Percentiles rank a stretch among this genome's conserved stretches.
These are phyloP conservation scores for Fusarium piperis DNA, from an alignment of 2,329 filamentous ascomycete species.

Conservation along the genomic window DNA sequence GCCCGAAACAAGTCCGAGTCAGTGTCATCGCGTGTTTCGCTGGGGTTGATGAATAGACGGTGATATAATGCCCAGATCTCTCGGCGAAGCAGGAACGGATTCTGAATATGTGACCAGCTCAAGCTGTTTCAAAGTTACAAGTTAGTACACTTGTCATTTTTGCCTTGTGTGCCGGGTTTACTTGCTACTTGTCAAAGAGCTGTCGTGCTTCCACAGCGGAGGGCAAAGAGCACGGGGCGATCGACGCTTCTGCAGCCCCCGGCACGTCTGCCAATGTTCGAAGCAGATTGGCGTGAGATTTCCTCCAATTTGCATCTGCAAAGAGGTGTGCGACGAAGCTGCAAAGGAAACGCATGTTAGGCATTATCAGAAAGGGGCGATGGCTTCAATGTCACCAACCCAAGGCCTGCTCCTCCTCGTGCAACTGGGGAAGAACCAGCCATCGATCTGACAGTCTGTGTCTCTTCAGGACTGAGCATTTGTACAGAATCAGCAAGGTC, in stretches of 20 bases:
- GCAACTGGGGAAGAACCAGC: slow-evolving; percentile 15
- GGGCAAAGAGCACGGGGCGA: slow-evolving; percentile 1
- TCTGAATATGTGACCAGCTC: slow-evolving; percentile 22
- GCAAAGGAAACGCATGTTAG: background rate
- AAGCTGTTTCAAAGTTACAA: background rate
- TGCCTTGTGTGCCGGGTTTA: background rate
- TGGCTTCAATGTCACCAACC: background rate
- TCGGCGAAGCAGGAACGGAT: slow-evolving; percentile 5
- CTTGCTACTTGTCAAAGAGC: slow-evolving; percentile 24
- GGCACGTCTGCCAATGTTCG: slow-evolving; percentile 15
- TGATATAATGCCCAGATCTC: slow-evolving; percentile 19
- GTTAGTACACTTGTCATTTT: fast-evolving
- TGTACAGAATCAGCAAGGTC: background rate
- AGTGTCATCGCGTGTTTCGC: fast-evolving
- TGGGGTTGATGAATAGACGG: background rate
- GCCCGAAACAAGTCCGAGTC: slow-evolving; percentile 14
- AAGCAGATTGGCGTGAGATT: slow-evolving; percentile 4
- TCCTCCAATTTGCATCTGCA: slow-evolving; percentile 13
- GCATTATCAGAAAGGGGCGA: background rate
- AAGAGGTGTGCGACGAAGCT: slow-evolving; percentile 20
- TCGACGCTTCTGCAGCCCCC: background rate
- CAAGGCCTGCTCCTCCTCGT: slow-evolving; percentile 12
- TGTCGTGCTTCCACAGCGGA: background rate
- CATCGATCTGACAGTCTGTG: slow-evolving; percentile 7
- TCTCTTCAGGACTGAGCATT: slow-evolving; percentile 12